phyloP scores from a whole-genome alignment of 352 stramenopile species.

The Phytopythium vexans region DNA sequence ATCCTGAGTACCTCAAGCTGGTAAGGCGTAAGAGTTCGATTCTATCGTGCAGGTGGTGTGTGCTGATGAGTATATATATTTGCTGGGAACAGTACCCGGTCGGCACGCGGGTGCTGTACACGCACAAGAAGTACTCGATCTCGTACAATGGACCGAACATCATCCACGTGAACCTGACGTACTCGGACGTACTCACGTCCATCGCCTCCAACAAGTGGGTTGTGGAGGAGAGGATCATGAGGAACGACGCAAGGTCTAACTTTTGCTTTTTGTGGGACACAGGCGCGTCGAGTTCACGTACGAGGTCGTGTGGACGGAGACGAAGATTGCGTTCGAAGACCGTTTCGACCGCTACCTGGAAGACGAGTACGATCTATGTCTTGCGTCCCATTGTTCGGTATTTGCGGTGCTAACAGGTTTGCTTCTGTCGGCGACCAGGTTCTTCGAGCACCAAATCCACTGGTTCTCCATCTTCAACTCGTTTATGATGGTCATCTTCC shows the following conservation, averaged over 20 bases:
- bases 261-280: neutral
- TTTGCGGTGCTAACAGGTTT: neutral
- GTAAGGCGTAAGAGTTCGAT: constrained; percentile 4
- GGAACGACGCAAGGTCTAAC: neutral
- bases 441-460: constrained; percentile 99
- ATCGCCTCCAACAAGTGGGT: constrained; percentile 81
- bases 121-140: constrained; percentile 95
- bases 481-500: constrained; percentile 98
- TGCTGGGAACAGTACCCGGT: constrained; percentile 49
- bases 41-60: neutral
- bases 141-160: constrained; percentile 96
- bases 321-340: constrained; percentile 91
- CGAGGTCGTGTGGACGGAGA: constrained; percentile 91
- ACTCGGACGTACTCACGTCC: constrained; percentile 84
- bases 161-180: constrained; percentile 98
- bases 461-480: constrained; percentile 98
- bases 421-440: constrained; percentile 32
- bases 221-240: neutral
- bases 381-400: neutral
- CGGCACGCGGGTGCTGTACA: constrained; percentile 92
- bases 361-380: constrained; percentile 72
- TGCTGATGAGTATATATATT: neutral
- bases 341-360: constrained; percentile 98
- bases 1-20: constrained; percentile 78
- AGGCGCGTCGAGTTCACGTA: constrained; percentile 93